phyloP scores from a whole-genome alignment of 2,329 filamentous ascomycete species.

The Stagonosporopsis vannaccii region DNA sequence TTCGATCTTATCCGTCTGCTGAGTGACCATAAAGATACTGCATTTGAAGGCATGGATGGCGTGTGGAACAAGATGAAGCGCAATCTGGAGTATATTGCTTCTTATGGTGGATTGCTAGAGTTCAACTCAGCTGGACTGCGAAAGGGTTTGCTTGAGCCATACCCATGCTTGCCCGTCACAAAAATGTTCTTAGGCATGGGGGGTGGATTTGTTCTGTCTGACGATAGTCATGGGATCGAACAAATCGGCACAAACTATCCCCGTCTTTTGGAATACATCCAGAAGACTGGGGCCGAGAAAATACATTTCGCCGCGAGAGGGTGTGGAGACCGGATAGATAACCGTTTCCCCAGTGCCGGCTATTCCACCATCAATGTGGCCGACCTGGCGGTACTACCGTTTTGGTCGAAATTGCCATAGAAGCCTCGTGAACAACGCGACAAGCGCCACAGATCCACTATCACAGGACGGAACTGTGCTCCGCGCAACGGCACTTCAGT shows the following conservation, averaged over 20 bases:
- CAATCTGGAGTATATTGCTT: constrained; percentile 74
- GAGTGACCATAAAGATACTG: constrained; percentile 71
- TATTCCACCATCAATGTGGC: constrained; percentile 45
- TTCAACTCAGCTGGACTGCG: constrained; percentile 86
- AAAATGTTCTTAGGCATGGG: constrained; percentile 77
- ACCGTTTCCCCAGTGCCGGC: constrained; percentile 44
- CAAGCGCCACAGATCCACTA: constrained; percentile 16
- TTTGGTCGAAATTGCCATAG: constrained; percentile 33
- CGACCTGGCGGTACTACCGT: constrained; percentile 38
- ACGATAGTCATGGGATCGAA: constrained; percentile 89
- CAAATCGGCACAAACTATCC: constrained; percentile 88
- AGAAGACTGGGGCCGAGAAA: constrained; percentile 68
- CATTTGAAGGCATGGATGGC: constrained; percentile 63
- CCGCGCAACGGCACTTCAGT: constrained; percentile 17
- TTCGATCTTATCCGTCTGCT: constrained; percentile 90
- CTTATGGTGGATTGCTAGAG: constrained; percentile 84
- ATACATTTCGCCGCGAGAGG: constrained; percentile 52
- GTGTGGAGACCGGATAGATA: constrained; percentile 31
- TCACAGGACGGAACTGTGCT: constrained; percentile 11
- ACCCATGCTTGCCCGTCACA: constrained; percentile 81
- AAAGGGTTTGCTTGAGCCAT: constrained; percentile 90
- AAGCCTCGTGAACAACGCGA: constrained; percentile 1
- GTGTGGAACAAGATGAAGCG: constrained; percentile 79
- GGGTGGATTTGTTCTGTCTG: constrained; percentile 87
- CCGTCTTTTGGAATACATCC: constrained; percentile 73